phyloP scores from a whole-genome alignment of 2,329 filamentous ascomycete genomes.

The Zasmidium citrigriseum region DNA sequence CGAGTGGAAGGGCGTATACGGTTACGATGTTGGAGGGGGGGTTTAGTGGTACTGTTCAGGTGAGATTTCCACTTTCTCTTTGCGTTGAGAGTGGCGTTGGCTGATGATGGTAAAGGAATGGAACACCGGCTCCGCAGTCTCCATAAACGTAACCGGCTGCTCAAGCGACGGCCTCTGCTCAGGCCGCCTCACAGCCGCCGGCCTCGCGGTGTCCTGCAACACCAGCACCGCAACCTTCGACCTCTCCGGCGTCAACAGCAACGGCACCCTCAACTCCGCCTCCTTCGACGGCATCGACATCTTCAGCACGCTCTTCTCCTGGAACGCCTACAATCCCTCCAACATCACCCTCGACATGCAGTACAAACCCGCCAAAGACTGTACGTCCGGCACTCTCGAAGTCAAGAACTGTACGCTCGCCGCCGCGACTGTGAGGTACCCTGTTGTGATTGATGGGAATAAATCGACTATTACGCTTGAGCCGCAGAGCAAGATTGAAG shows the following conservation, averaged over 20 bases:
- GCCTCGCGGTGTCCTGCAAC: conserved; percentile 17
- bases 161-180: conserved; percentile 14
- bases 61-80: not conserved
- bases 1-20: conserved; percentile 15
- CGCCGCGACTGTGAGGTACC: conserved; percentile 15
- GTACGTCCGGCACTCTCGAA: conserved; percentile 7
- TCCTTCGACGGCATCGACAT: conserved; percentile 16
- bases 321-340: conserved; percentile 9
- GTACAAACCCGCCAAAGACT: conserved; percentile 16
- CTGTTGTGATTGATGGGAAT: conserved; percentile 17
- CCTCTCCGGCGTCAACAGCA: not conserved
- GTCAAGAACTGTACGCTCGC: conserved; percentile 19
- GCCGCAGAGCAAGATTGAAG: not conserved
- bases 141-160: conserved; percentile 11
- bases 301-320: conserved; percentile 9
- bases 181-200: conserved; percentile 13
- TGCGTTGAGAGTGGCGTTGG: not conserved
- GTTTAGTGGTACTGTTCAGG: conserved; percentile 13
- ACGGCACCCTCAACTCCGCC: conserved; percentile 7
- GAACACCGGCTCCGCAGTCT: conserved; percentile 9
- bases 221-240: conserved; percentile 14
- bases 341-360: conserved; percentile 17
- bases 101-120: not conserved
- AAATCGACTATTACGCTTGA: conserved; percentile 17
- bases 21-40: conserved; percentile 12